Base-by-base conservation (phyloP, 2,329 filamentous ascomycete species). In the Aureobasidium sp. region DNA sequence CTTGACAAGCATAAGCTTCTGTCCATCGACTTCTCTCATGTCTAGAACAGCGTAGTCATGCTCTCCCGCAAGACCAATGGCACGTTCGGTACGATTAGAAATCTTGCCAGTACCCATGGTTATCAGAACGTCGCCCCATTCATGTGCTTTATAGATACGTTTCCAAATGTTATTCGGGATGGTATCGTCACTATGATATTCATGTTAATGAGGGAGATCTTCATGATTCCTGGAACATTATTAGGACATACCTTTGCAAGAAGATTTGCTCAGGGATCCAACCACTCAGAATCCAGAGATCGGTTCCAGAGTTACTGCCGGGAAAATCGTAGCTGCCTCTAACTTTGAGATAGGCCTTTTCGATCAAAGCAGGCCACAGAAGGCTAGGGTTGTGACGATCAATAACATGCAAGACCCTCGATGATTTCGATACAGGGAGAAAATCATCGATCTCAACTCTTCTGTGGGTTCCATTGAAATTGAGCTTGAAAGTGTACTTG, bases 181-280 rank as follows among this genome's bases (percentile, higher is more conserved):
- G 2, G 92, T 80, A 64, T 96, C 91, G 66, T 94, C 89, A 66
- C 89, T 88, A 26, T 10, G 7, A 2, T 27, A 15, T 32, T 10
- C 1, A 51, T 15, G 27, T 61, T n/a, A 56, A 48, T 26, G 8
- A 20, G 26, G 2, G 9, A 9, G 1, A 5, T 7, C 34, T 42
- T 48, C 20, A 50, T n/a, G n/a, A 26, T 51, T 7, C 13, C 5
- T 41, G 26, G 8, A 7, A 13, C 15, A 32, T 34, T 1, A 66
- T 2, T 2, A 26, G 8, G 7, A n/a, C 73, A 66, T 74, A 85
- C 84, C 82, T 87, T 70, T 96, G 91, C 1, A 97, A 79, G 69
- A 96, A 96, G 1, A 97, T 79, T 73, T 99, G 94, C 75, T 99
- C 92, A 0, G 94, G 94, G 55, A 99, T 91, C 94, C 94, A 99